Evolutionary conservation across 2,329 filamentous ascomycete genomes (phyloP).

Genomic region (Arthrinium phaeospermum): DNA sequence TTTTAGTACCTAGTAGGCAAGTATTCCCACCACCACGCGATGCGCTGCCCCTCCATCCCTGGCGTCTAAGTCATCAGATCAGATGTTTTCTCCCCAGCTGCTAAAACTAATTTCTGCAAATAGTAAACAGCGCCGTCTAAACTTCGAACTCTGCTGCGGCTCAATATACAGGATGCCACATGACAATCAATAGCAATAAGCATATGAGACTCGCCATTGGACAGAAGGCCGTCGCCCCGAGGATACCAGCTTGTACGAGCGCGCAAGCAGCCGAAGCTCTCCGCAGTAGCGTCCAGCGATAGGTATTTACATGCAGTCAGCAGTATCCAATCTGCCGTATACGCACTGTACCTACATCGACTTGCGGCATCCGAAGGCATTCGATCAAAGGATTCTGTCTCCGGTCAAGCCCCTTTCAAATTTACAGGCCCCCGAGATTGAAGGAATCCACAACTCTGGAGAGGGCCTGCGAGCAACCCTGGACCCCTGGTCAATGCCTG

Average conservation of each 20-base stretch:
- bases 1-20: background rate
- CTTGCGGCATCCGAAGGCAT: background rate
- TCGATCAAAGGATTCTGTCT: background rate
- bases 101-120: background rate
- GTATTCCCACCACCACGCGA: conserved; percentile 4
- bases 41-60: background rate
- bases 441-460: conserved; percentile 13
- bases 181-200: background rate
- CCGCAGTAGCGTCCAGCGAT: background rate
- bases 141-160: background rate
- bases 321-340: background rate
- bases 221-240: background rate
- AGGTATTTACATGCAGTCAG: background rate
- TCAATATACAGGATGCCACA: background rate
- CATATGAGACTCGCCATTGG: background rate
- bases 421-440: background rate
- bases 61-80: background rate
- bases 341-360: background rate
- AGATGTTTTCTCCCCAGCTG: background rate
- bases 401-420: background rate
- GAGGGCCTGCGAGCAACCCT: background rate
- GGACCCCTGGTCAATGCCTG: conserved; percentile 11
- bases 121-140: background rate
- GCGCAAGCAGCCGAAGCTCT: conserved; percentile 6
- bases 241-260: conserved; percentile 12